Evolutionary conservation across 345 rosid genomes (phyloP), one percentile per base, ranked within the genome.

Genomic region (Euphorbia pulcherrima): DNA sequence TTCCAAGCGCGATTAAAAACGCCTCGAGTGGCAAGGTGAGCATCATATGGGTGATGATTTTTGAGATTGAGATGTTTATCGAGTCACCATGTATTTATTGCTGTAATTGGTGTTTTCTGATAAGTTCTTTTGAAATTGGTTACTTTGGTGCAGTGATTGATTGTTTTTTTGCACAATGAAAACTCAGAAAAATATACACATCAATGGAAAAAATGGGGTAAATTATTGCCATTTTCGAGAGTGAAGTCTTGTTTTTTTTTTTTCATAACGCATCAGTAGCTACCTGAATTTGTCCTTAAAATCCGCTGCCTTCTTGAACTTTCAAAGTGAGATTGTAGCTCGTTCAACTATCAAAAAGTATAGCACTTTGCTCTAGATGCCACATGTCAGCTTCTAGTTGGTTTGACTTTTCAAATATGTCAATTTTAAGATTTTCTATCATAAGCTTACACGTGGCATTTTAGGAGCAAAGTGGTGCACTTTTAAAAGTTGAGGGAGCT

Each of bases 21-120:
- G 65, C 44, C 23, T 55, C 47, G n/a, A 27, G 28, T 53, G 14
- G 44, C 52, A 20, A 65, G 63, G 44, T 75, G 63, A 67, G 70
- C 60, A 51, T 68, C 62, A 62, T 47, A 56, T 64, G 24, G 39
- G 33, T n/a, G 54, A 26, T 16, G 27, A 0, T 23, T 62, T 72
- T 53, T 26, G 62, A 24, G 11, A 56, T 41, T 62, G n/a, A n/a
- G 10, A 17, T 46, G 61, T 55, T 66, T 46, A 50, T 62, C 53
- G 26, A 29, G 21, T 60, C 64, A 12, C 21, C 30, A 10, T 51
- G 12, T 56, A 13, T 62, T 51, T n/a, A 13, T 37, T n/a, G 26
- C 20, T 58, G 65, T 48, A 20, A 57, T n/a, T 59, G 23, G 52
- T 57, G 39, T 48, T 33, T 51, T 29, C 11, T n/a, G 35, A 16